phyloP scores from a whole-genome alignment of 2,329 filamentous ascomycete species.

The Aureobasidium subglaciale region DNA sequence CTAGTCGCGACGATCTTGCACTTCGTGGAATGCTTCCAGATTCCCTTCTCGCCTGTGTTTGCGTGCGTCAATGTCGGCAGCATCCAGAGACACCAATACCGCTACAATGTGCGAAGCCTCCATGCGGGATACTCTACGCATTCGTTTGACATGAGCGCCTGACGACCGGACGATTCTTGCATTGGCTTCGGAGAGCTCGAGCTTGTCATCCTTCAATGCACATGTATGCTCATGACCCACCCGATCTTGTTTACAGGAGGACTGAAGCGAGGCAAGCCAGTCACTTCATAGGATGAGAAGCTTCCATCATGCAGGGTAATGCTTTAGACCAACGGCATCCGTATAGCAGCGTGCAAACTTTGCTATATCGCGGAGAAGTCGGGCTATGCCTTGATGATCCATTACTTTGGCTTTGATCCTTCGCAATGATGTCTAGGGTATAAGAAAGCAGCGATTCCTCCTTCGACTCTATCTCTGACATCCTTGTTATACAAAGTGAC shows the following conservation, averaged over 20 bases:
- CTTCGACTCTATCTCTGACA: background rate
- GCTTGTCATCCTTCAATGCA: background rate
- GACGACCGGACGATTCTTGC: background rate
- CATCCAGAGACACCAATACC: no score
- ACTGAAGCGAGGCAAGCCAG: background rate
- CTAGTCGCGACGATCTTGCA: no score
- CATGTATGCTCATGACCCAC: background rate
- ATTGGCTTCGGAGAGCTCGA: background rate
- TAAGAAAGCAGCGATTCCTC: background rate
- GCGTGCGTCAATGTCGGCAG: no score
- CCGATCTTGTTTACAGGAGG: background rate
- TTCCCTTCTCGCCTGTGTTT: no score
- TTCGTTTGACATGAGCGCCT: no score
- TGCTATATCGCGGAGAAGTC: background rate
- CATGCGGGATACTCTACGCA: no score
- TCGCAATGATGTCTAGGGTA: background rate
- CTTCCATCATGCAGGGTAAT: background rate
- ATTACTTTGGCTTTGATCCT: background rate
- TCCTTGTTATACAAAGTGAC: background rate
- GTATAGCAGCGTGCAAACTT: background rate
- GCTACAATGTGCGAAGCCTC: no score
- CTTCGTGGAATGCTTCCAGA: no score
- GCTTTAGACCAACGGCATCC: background rate
- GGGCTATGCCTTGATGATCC: background rate
- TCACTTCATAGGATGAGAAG: background rate